Evolutionary conservation across 352 stramenopile genomes (phyloP).

Genomic region (Globisporangium paddicum): DNA sequence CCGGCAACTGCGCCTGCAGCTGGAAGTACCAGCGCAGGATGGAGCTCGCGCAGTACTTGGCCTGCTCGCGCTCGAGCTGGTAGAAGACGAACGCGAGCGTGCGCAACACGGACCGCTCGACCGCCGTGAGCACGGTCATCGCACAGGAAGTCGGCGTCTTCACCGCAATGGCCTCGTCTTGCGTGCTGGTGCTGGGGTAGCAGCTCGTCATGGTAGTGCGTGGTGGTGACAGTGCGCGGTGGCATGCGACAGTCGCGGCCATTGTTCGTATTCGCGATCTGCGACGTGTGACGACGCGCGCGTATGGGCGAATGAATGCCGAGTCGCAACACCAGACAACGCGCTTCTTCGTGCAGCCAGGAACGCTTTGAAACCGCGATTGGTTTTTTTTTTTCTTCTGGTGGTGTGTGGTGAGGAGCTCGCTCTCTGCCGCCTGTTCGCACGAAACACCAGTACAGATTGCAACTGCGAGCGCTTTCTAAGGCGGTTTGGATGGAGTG

Average conservation of each 20-base stretch:
- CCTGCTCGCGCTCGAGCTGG: constrained; percentile 47
- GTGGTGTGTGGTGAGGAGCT: no score
- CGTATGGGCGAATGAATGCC: not conserved
- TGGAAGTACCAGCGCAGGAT: constrained; percentile 61
- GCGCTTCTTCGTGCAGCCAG: no score
- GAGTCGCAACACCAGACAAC: not conserved
- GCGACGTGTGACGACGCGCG: not conserved
- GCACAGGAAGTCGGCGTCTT: no score
- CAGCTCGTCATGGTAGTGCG: not conserved
- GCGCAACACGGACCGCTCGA: constrained; percentile 60
- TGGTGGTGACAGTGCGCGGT: constrained; percentile 1
- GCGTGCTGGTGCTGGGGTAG: no score
- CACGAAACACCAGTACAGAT: no score
- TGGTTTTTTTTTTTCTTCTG: no score
- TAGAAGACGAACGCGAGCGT: constrained; percentile 67
- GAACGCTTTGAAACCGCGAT: no score
- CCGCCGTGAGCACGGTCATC: constrained; percentile 42
- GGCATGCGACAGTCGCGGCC: constrained; percentile 1
- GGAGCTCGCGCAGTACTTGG: constrained; percentile 49
- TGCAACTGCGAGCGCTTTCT: no score
- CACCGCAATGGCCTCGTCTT: no score
- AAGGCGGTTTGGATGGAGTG: no score
- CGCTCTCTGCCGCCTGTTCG: no score
- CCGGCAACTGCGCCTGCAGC: constrained; percentile 52
- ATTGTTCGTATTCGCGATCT: not conserved